phyloP scores from a whole-genome alignment of 805 yeast genomes.

The Spathaspora gorwiae region DNA sequence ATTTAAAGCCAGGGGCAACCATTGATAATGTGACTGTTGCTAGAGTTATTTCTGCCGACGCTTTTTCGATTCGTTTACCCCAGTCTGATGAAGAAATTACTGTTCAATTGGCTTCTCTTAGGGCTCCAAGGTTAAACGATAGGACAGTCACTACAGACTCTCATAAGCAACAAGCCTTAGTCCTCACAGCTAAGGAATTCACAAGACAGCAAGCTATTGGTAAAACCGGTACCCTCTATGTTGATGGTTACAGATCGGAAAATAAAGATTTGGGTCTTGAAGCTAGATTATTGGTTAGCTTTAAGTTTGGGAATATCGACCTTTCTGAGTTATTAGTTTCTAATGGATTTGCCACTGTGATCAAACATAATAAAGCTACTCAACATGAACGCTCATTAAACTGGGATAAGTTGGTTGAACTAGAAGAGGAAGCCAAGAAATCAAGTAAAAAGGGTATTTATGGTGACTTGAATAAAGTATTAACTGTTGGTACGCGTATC shows the following conservation, averaged over 20 bases:
- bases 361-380: conserved; percentile 72
- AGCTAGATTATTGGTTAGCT: conserved; percentile 60
- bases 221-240: conserved; percentile 53
- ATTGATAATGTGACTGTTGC: conserved; percentile 51
- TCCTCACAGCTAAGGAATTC: conserved; percentile 67
- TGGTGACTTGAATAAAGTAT: conserved; percentile 41
- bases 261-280: conserved; percentile 54
- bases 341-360: conserved; percentile 72
- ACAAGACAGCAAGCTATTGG: conserved; percentile 68
- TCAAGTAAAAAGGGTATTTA: conserved; percentile 57
- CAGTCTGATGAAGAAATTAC: conserved; percentile 50
- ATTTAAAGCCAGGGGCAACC: conserved; percentile 43
- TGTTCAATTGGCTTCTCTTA: conserved; percentile 70
- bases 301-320: conserved; percentile 52
- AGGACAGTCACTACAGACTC: conserved; percentile 36
- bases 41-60: conserved; percentile 65
- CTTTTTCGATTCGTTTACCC: conserved; percentile 49
- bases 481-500: conserved; percentile 54
- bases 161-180: conserved; percentile 46
- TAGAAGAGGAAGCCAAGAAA: conserved; percentile 54
- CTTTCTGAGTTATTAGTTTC: conserved; percentile 57
- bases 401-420: conserved; percentile 74
- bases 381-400: conserved; percentile 60
- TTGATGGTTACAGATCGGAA: conserved; percentile 63
- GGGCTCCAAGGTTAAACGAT: conserved; percentile 70